Percentiles rank a stretch among this genome's conserved stretches.
These are phyloP conservation scores for Smallanthus sonchifolius DNA, from an alignment of 129 eudicot species.

Conservation along the genomic window DNA sequence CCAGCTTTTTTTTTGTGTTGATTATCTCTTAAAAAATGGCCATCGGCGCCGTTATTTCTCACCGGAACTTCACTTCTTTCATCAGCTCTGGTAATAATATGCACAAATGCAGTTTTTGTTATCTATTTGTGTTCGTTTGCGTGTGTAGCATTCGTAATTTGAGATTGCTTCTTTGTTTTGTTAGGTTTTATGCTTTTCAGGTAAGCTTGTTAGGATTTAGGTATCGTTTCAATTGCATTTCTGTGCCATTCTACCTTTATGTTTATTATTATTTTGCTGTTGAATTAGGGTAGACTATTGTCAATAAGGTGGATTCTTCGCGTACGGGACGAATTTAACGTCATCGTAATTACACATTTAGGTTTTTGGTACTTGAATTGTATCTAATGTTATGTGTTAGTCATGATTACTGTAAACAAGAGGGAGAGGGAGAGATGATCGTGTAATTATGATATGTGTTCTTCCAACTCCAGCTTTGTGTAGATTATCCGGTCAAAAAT, in stretches of 20 bases:
- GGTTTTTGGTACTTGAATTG: background rate
- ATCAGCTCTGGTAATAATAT: slow-evolving; percentile 48
- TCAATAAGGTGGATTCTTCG: background rate
- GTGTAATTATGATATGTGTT: too few relatives aligned
- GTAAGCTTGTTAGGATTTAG: background rate
- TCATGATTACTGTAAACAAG: background rate
- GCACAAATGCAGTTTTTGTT: background rate
- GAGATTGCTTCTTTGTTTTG: background rate
- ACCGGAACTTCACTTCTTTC: slow-evolving; percentile 70
- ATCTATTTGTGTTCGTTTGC: background rate
- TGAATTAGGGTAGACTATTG: background rate
- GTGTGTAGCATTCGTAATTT: slow-evolving; percentile 5
- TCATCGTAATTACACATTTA: background rate
- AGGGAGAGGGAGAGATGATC: too few relatives aligned
- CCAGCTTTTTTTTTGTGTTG: background rate
- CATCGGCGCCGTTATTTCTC: slow-evolving; percentile 68
- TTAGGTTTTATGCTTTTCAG: background rate
- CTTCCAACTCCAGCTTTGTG: background rate
- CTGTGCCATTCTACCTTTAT: background rate
- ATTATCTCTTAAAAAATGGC: slow-evolving; percentile 41
- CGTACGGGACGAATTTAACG: background rate
- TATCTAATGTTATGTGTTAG: background rate
- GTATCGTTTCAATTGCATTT: background rate
- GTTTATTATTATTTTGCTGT: background rate
- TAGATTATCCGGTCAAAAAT: background rate